phyloP scores from a whole-genome alignment of 768 basidiomycete species.

The Suillus alpinus region DNA sequence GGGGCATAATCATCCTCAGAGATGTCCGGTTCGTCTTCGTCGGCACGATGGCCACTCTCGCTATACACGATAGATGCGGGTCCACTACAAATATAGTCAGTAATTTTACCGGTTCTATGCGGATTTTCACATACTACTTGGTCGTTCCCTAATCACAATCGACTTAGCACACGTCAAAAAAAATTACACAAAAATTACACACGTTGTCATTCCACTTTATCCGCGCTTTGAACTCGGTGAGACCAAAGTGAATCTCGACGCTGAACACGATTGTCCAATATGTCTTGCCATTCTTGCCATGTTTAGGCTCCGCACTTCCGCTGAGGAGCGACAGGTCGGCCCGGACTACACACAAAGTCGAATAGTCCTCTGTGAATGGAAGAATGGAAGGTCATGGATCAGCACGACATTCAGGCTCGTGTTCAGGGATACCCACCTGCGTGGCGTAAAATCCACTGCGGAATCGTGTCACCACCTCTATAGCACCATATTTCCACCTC shows the following conservation, averaged over 20 bases:
- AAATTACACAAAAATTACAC: conserved; percentile 26
- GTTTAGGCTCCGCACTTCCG: conserved; percentile 67
- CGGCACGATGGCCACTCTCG: conserved; percentile 69
- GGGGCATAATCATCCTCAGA: conserved; percentile 60
- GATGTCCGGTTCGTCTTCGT: conserved; percentile 68
- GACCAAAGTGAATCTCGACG: conserved; percentile 78
- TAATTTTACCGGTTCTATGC: background rate
- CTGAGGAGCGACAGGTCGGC: conserved; percentile 74
- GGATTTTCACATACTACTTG: conserved; percentile 57
- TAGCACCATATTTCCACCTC: conserved; percentile 87
- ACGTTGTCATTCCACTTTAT: conserved; percentile 84
- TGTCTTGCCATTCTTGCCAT: conserved; percentile 59
- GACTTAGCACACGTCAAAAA: conserved; percentile 4
- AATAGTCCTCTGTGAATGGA: conserved; percentile 54
- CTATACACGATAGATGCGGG: conserved; percentile 82
- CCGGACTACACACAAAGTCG: conserved; percentile 74
- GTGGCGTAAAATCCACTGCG: conserved; percentile 70
- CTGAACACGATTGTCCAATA: conserved; percentile 87
- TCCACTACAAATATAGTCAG: conserved; percentile 44
- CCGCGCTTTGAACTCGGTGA: conserved; percentile 79
- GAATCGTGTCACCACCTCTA: conserved; percentile 66
- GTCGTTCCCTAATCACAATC: conserved; percentile 50
- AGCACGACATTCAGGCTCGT: background rate
- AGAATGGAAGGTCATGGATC: conserved; percentile 3
- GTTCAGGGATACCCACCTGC: conserved; percentile 28